Base-by-base conservation (phyloP, 306 rosid species). In the Quercus robur region DNA sequence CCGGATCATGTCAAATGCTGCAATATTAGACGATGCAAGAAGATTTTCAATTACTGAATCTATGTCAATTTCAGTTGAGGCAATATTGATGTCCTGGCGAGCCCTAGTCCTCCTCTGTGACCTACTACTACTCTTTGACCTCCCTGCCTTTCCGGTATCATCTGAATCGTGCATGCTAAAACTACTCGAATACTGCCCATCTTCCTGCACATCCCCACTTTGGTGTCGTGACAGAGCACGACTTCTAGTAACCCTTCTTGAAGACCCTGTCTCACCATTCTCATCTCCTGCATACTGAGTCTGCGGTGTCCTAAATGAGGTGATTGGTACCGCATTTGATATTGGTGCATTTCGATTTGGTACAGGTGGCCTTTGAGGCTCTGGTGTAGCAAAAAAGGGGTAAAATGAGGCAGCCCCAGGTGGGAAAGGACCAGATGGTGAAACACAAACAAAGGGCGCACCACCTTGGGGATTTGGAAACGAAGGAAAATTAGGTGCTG, bases 341-440 rank as follows among this genome's bases (percentile, higher is more conserved):
- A 85, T 84, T 1, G 94, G 78, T 51, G 52, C 69, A 57, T 71
- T 87, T 19, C 61, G 83, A 74, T 84, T 79, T 52, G 86, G 93
- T 80, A 89, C 93, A 18, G 88, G 58, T 0, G 75, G 84, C 76
- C 86, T 87, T 78, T 90, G 97, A 17, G 93, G 82, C 49, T 86
- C 91, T 0, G 89, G 77, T 5, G 91, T 76, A 76, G 64, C 75
- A 69, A 87, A 86, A 86, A 94, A 94, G 0, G 98, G 98, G 75
- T 88, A 94, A 64, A 92, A 92, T 0, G 97, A 93, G 4, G 93
- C 49, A 77, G 89, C 83, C 6, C 94, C 97, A 38, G 94, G 85
- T 0, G 98, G 97, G 61, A 89, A 94, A 81, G 98, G 97, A 73
- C 98, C 98, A 7, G 93, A 70, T 3, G 98, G 98, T n/a, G 97